Evolutionary conservation across 495 filamentous ascomycete genomes (phyloP), one percentile per base, ranked within the genome.

Genomic region (Penicillium cinerascens): DNA sequence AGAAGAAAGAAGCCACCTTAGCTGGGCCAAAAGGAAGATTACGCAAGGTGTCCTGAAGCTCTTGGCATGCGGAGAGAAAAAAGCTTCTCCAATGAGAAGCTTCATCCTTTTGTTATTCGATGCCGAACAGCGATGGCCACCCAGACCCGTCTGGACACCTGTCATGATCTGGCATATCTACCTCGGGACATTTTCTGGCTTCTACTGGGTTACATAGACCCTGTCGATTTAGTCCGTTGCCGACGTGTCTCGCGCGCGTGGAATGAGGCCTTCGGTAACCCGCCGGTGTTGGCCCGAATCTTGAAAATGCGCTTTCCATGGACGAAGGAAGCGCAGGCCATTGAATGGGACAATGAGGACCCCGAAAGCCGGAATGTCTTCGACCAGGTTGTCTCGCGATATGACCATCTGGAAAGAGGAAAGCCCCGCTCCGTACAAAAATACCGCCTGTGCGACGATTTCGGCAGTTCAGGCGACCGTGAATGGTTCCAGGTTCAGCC

Each of bases 241-340:
- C 82, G 83, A 39, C 72, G 68, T 6, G 83, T 88, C 22, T 82
- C 73, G 10, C 71, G 63, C 41, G 55, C 63, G 11, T 88, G 83
- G 82, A 61, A 75, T 37, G 60, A 67, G 29, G 77, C 78, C 11
- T 86, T 88, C 55, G 70, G 73, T 44, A 73, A 76, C 54, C 65
- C 74, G 9, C 60, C 61, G 37, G 63, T 73, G 40, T 72, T 78
- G 22, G 66, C 73, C 40, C 71, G 70, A 9, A 61, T 82, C 16
- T 54, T 85, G 58, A 72, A 72, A 37, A 69, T 68, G 59, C 76
- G 77, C 44, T 85, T 82, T 45, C 76, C 82, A 10, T 68, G 69
- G 42, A 82, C 77, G 33, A 70, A 73, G 49, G 84, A 87, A 62
- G 66, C 81, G 53, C 25, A 6, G 35, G 18, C 33, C 40, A 27